phyloP scores from a whole-genome alignment of 306 rosid genomes.

The Fragaria ananassa region DNA sequence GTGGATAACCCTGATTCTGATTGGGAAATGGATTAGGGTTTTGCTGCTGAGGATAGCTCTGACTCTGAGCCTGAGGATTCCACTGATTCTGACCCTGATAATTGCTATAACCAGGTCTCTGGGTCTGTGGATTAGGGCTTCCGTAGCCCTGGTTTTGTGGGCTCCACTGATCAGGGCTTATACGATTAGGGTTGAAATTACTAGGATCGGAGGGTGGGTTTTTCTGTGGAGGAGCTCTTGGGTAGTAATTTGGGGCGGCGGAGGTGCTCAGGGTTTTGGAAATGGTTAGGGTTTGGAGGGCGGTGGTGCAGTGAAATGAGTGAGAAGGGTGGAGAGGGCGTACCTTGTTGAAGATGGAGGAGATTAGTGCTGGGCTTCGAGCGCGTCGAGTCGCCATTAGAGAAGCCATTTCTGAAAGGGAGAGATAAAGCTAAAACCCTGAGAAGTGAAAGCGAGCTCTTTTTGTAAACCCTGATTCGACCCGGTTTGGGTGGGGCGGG shows the following conservation, averaged over 20 bases:
- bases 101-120: constrained; percentile 3
- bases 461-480: neutral
- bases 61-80: constrained; percentile 28
- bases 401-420: neutral
- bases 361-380: constrained; percentile 14
- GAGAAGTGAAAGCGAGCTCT: neutral
- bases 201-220: constrained; percentile 42
- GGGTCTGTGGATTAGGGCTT: neutral
- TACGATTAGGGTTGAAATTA: constrained; percentile 13
- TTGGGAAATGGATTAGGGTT: neutral
- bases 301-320: constrained; percentile 13
- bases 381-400: constrained; percentile 33
- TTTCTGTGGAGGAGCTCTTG: constrained; percentile 29
- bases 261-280: constrained; percentile 49
- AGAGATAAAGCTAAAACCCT: neutral
- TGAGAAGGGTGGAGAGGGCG: constrained; percentile 28
- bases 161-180: constrained; percentile 26
- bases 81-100: constrained; percentile 24
- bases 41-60: neutral
- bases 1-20: neutral
- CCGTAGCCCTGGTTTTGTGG: constrained; percentile 21
- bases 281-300: constrained; percentile 4
- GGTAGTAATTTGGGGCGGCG: constrained; percentile 46
- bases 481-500: neutral
- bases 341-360: constrained; percentile 43